Evolutionary conservation across 2,329 filamentous ascomycete genomes (phyloP), one percentile per base, ranked within the genome.

Genomic region (Drechslerella coelobrocha): DNA sequence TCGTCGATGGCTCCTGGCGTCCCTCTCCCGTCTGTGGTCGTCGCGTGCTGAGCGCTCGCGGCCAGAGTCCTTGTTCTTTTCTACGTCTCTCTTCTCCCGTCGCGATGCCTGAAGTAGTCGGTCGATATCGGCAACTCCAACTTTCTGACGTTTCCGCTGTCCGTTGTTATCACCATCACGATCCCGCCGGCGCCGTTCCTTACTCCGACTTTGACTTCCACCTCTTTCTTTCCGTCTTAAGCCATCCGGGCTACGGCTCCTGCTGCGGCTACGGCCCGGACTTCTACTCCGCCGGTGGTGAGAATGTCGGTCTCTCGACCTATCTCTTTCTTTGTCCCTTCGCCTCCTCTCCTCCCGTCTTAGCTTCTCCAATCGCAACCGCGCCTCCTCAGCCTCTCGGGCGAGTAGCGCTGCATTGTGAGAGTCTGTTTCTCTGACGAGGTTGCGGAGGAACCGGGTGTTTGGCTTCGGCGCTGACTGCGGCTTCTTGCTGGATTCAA

Each of bases 321-420:
- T 75, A 55, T 21, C 61, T 62, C 52, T 59, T 57, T 60, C 55
- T 47, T 27, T 60, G 27, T 47, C 68, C 31, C 47, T 45, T 50
- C 17, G 72, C 73, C 82, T 82, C 27, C 77, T 77, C 62, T 82
- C 81, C 26, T 80, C 80, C 53, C 78, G 79, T 61, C 85, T 83
- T 45, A 92, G 79, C 61, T 83, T 82, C 73, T 85, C 84, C 61
- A 96, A 83, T 19, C 91, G 86, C 2, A 86, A 86, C 72, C 84
- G 84, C 0, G 91, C 87, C 74, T 97, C 92, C 51, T 89, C 86
- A 24, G 88, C 87, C 78, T 97, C 93, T 76, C 88, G 95, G 0
- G 89, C 90, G 17, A 91, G 85, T 27, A 97, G 82, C 0, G 91
- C 89, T 23, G 89, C 87, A 83, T 99, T 99, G 80, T 99, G 93